A percentile compares a stretch with the other conserved stretches of the same genome.
These are phyloP conservation scores for Syncephalastrum racemosum DNA, from an alignment of 371 early-diverging fungal genomes.

Conservation along the genomic window DNA sequence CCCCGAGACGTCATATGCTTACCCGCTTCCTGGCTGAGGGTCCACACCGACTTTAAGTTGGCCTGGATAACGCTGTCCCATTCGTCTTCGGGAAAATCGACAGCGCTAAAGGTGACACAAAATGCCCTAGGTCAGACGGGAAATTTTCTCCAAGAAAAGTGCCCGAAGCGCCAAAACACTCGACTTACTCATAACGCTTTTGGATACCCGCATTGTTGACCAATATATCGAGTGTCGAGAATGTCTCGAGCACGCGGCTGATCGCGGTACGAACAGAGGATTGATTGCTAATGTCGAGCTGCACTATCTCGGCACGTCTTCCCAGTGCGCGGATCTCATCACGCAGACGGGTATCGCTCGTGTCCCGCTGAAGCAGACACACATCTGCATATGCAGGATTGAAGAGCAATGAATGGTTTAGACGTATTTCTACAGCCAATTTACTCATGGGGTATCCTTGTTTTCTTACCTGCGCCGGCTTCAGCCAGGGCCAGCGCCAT, in stretches of 20 bases:
- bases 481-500: slow-evolving; percentile 37
- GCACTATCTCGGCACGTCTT: slow-evolving; percentile 25
- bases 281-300: slow-evolving; percentile 20
- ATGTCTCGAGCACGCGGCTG: slow-evolving; percentile 16
- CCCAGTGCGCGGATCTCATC: slow-evolving; percentile 25
- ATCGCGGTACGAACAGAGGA: slow-evolving; percentile 19
- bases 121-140: neutral
- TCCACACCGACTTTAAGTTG: slow-evolving; percentile 33
- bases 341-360: slow-evolving; percentile 16
- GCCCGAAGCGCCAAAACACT: neutral
- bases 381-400: slow-evolving; percentile 14
- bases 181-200: slow-evolving; percentile 19
- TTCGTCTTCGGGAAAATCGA: slow-evolving; percentile 32
- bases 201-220: slow-evolving; percentile 40
- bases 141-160: neutral
- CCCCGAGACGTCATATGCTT: slow-evolving; percentile 20
- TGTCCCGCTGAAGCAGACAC: slow-evolving; percentile 28
- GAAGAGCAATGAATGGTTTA: neutral
- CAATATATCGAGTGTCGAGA: slow-evolving; percentile 29
- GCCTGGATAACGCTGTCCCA: slow-evolving; percentile 33
- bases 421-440: neutral
- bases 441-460: neutral
- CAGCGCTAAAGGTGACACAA: slow-evolving; percentile 16
- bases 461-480: slow-evolving; percentile 33
- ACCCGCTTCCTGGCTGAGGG: slow-evolving; percentile 29